Evolutionary conservation across 306 rosid genomes (phyloP).

Genomic region (Sphenostylis stenocarpa): DNA sequence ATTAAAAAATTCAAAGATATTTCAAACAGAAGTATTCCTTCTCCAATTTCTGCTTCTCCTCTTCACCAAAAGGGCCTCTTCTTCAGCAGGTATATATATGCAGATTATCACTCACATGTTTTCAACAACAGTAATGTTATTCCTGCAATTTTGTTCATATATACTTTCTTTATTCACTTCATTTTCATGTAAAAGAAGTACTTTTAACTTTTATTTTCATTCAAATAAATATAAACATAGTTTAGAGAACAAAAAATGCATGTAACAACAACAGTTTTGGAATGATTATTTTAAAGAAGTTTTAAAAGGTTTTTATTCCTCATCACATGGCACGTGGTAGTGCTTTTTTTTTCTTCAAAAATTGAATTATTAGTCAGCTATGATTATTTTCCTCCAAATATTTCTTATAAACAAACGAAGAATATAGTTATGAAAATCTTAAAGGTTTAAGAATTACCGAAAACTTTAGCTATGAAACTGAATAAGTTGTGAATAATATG

Average conservation of each 20-base stretch:
- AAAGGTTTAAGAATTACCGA: not conserved
- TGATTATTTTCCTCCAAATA: too few species aligned
- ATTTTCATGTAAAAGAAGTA: not conserved
- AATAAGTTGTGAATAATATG: not conserved
- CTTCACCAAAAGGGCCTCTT: constrained; percentile 95
- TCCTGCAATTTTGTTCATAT: not conserved
- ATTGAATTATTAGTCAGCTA: too few species aligned
- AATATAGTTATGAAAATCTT: not conserved
- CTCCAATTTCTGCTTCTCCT: constrained; percentile 89
- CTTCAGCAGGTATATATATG: constrained; percentile 80
- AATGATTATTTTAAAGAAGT: too few species aligned
- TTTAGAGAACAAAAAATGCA: too few species aligned
- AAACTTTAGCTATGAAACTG: not conserved
- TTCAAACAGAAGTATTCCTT: constrained; percentile 81
- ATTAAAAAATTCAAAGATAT: constrained; percentile 78
- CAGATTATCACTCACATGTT: not conserved
- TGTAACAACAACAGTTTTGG: too few species aligned
- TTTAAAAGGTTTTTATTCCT: too few species aligned
- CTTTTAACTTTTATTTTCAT: not conserved
- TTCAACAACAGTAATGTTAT: not conserved
- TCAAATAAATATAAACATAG: too few species aligned
- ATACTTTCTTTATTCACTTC: not conserved
- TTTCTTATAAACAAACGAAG: not conserved
- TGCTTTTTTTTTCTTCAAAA: too few species aligned
- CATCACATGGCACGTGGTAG: too few species aligned